Evolutionary conservation across 192 early-diverging fungal species (phyloP), one percentile per base, ranked within the genome.

Genomic region (Linnemannia elongata): DNA sequence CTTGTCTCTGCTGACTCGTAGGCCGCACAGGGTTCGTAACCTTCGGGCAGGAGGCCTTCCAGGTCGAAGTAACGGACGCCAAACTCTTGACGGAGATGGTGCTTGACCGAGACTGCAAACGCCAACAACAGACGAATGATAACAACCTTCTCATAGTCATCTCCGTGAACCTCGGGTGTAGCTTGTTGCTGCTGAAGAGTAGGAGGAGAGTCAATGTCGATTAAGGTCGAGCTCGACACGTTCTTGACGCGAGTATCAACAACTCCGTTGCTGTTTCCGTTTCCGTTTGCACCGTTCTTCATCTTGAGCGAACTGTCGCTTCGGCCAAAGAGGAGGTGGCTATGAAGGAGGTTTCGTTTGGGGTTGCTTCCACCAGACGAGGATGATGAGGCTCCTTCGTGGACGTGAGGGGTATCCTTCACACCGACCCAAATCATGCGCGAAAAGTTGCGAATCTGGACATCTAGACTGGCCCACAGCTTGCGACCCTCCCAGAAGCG

Each of bases 401-500:
- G 35, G 47, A 9, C 13, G 39, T 85, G 77, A 30, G 66, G 55
- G 18, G 73, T 74, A 20, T 88, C 89, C 70, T 79, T 78, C 77
- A 91, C 84, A 24, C 91, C 89, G 45, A 95, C 87, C 94, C 94
- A 95, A 69, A 94, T 82, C 75, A 92, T 88, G 24, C 95, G 91
- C 44, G 94, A 88, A 66, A 93, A 86, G 83, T 94, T 94, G 39
- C 95, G 91, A 68, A 94, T 88, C 47, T 94, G 91, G 41, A 93
- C 91, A 76, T 92, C 91, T 52, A 97, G 78, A 41, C 89, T 90
- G 30, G 92, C 92, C 97, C 97, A 99, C 36, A 94, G 81, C 80
- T 94, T 92, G 49, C 98, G 93, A 20, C 96, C 98, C 90, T 97
- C 98, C 93, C 93, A 97, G 88, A 92, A 96, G 18, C 95, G 87